Base-by-base conservation (phyloP, 306 rosid species). In the Leucaena leucocephala region DNA sequence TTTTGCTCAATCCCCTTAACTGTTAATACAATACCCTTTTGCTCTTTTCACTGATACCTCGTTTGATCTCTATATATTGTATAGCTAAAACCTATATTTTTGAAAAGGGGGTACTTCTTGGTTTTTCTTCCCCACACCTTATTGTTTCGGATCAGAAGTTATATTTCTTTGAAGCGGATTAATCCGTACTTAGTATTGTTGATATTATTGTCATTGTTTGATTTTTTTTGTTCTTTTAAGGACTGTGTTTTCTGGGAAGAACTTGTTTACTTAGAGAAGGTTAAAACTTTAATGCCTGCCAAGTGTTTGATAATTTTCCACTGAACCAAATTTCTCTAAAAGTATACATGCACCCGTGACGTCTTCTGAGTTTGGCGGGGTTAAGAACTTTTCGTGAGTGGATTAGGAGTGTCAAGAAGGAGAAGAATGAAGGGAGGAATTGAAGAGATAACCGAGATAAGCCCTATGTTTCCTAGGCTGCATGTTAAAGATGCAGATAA, bases 401-500 rank as follows among this genome's bases (percentile, higher is more conserved):
- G 27, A 40, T 42, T 59, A 55, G 76, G 80, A 50, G 78, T 61
- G 63, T 50, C 12, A 61, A 33, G 67, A 34, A 33, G 6, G 79
- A 86, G 69, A 76, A 70, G 15, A 76, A 81, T 81, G 89, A 85
- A 82, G 72, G 83, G 80, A 77, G 76, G 13, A 46, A 85, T 78
- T 79, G 90, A 85, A 27, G 87, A 79, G 49, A 83, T 82, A 22
- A 88, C 81, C 33, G 80, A 80, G 78, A 82, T 55, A 34, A 86
- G 86, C 38, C 94, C 96, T 52, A 89, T 93, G 92, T 91, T 88
- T 58, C 89, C 92, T 21, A 91, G 96, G 92, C 81, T 93, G 62
- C 88, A 88, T 88, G 86, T 93, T 40, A 89, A 85, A 61, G 96
- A 90, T 79, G 82, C 94, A 35, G 91, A 84, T 64, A 91, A 85